Base-by-base conservation (phyloP, 2,329 filamentous ascomycete genomes). In the Passalora sequoiae region DNA sequence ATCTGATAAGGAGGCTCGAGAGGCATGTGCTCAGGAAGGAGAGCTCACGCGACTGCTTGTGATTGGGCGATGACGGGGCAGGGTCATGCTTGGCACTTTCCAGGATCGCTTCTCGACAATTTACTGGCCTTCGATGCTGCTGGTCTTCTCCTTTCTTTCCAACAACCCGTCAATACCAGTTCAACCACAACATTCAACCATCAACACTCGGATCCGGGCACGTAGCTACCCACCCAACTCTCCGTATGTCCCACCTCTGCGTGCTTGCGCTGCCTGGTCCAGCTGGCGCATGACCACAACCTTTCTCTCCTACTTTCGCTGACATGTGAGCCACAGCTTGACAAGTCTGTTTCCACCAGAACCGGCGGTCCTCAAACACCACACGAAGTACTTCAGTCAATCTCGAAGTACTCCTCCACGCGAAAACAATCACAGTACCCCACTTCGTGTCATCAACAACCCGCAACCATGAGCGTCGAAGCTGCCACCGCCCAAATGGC, bases 381-480 rank as follows among this genome's bases (percentile, higher is more conserved):
- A 56, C 56, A 57, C 57, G 51, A 55, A 51, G 47, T 52, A 55
- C 59, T 60, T 56, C 56, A n/a, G n/a, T n/a, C n/a, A n/a, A n/a
- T n/a, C n/a, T n/a, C n/a, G n/a, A n/a, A n/a, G n/a, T n/a, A n/a
- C n/a, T n/a, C n/a, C n/a, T 17, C 38, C 45, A 43, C 38, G 29
- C 40, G 43, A 47, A 35, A 40, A 38, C 36, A 49, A 25, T 20
- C 38, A 35, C 46, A 52, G 40, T 44, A 44, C 12, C 24, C 24
- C 46, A 41, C 66, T 72, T 75, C 75, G 76, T 75, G 71, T 71
- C 69, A 69, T 71, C 69, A 73, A 72, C 69, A 66, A 68, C 68
- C 61, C 75, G 65, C 33, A 74, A 87, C 73, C 71, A 97, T 97
- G 91, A 94, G 89, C 85, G 80, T 87, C 76, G 83, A 86, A 73